Conservation (phyloP, 805 yeast genomes). For the Suhomyces xylopsoci region DNA sequence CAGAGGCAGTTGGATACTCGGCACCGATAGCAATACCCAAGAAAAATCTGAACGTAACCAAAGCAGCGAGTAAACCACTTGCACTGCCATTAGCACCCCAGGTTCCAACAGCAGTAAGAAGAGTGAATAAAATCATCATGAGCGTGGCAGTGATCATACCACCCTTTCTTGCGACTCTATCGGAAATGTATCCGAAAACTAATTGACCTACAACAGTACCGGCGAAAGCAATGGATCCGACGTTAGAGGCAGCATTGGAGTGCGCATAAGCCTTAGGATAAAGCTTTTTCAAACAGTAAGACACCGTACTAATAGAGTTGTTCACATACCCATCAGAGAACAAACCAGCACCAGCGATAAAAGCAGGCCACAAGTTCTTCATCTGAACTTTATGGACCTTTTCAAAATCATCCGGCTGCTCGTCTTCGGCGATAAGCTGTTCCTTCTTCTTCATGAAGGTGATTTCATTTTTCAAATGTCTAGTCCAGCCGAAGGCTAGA, state of each 20-base stretch:
- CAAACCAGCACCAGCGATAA: constrained; percentile 79
- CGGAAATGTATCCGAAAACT: constrained; percentile 75
- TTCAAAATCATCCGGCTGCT: constrained; percentile 8
- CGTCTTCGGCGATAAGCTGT: constrained; percentile 14
- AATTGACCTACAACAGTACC: constrained; percentile 91
- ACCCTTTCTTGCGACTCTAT: constrained; percentile 71
- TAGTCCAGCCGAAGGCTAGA: constrained; percentile 40
- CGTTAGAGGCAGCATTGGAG: constrained; percentile 73
- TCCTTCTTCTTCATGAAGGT: constrained; percentile 30
- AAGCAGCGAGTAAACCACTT: constrained; percentile 75
- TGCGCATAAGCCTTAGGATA: constrained; percentile 62
- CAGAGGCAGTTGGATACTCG: constrained; percentile 91
- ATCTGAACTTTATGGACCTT: constrained; percentile 14
- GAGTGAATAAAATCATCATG: constrained; percentile 72
- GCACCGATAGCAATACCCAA: constrained; percentile 92
- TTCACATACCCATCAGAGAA: constrained; percentile 93
- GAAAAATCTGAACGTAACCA: constrained; percentile 82
- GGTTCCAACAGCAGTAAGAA: constrained; percentile 57
- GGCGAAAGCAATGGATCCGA: constrained; percentile 83
- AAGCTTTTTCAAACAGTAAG: constrained; percentile 61
- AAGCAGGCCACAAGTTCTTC: constrained; percentile 30
- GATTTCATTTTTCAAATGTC: constrained; percentile 41
- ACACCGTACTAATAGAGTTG: constrained; percentile 75
- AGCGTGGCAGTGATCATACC: constrained; percentile 81
- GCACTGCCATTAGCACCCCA: constrained; percentile 79